Conservation (phyloP, 2,329 filamentous ascomycete genomes). For the Pseudopithomyces chartarum region DNA sequence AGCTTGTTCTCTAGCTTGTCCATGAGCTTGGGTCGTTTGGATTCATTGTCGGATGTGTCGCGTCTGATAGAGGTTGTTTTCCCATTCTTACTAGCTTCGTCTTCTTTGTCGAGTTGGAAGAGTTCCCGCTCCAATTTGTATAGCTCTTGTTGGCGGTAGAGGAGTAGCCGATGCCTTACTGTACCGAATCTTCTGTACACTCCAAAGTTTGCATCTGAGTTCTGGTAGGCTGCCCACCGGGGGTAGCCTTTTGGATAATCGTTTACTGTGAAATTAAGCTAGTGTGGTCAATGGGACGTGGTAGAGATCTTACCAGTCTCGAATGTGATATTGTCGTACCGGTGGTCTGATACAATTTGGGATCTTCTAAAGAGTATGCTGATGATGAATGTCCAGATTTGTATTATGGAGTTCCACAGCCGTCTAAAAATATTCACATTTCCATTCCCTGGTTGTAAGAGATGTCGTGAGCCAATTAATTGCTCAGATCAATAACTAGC, state of each 20-base stretch:
- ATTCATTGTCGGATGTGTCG: conserved; percentile 4
- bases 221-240: conserved; percentile 11
- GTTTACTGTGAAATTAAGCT: conserved; percentile 2
- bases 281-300: not conserved
- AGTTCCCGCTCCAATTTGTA: conserved; percentile 10
- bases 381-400: not conserved
- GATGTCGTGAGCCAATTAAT: too few species aligned
- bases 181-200: conserved; percentile 17
- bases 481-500: too few species aligned
- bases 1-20: conserved; percentile 12
- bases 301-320: not conserved
- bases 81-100: not conserved
- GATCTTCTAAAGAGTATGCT: not conserved
- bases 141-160: conserved; percentile 20
- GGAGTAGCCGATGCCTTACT: conserved; percentile 17
- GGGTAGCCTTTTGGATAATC: conserved; percentile 14
- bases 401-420: too few species aligned
- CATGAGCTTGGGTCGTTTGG: conserved; percentile 12
- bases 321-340: not conserved
- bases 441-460: too few species aligned
- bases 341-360: not conserved
- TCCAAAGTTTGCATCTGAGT: conserved; percentile 11
- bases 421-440: too few species aligned
- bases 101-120: not conserved
- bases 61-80: conserved; percentile 1